A percentile compares a stretch with the other conserved stretches of the same genome.
Evolutionary conservation across 164 flowering plant species (phyloP).

Genomic region (Malania oleifera): DNA sequence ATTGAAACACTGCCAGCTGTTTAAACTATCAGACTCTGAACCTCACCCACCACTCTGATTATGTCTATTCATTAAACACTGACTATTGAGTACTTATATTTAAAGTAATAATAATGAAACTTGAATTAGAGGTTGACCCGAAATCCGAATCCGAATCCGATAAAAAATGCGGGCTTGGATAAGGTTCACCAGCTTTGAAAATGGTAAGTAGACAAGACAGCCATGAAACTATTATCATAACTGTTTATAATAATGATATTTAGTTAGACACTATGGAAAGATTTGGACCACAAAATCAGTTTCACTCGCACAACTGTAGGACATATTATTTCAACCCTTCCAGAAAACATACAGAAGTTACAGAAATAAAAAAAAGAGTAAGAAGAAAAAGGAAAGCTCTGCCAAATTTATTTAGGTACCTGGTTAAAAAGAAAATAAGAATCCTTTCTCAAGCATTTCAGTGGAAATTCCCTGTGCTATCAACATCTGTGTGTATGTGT

Average conservation of each 20-base stretch:
- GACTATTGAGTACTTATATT: neutral
- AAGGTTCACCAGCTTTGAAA: neutral
- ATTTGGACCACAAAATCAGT: slow-evolving; percentile 12
- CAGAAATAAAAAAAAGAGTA: slow-evolving; percentile 3
- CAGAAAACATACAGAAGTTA: slow-evolving; percentile 4
- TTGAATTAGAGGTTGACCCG: neutral
- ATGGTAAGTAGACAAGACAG: slow-evolving; percentile 8
- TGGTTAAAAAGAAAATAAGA: neutral
- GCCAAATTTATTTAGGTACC: neutral
- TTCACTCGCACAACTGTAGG: slow-evolving; percentile 8
- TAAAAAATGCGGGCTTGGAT: neutral
- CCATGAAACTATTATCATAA: slow-evolving; percentile 8
- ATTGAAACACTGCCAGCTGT: slow-evolving; percentile 17
- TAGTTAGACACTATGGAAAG: neutral
- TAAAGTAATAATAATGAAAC: too few relatives aligned
- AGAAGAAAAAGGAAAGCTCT: neutral
- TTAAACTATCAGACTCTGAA: slow-evolving; percentile 10
- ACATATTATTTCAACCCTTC: slow-evolving; percentile 20
- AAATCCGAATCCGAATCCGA: neutral
- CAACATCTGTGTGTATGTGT: slow-evolving; percentile 17
- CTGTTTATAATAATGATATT: slow-evolving; percentile 8
- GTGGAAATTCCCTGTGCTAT: slow-evolving; percentile 13
- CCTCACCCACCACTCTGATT: slow-evolving; percentile 16
- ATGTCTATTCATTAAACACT: neutral
- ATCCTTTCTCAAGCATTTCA: slow-evolving; percentile 5